These are phyloP conservation scores for Ilex aquifolium DNA, from an alignment of 257 asterid species.

Conservation along the genomic window DNA sequence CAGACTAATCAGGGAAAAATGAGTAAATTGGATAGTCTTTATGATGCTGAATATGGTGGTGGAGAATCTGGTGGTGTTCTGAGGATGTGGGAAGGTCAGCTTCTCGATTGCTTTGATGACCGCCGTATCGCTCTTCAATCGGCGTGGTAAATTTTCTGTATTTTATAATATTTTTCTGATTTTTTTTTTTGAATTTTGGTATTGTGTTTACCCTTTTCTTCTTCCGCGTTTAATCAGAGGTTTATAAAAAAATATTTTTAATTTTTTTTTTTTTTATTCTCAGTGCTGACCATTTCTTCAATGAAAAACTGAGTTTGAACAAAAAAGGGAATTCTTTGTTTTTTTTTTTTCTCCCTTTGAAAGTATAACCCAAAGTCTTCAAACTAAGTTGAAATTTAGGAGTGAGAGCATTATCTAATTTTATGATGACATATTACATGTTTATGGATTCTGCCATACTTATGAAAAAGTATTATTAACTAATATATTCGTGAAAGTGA, in stretches of 20 bases:
- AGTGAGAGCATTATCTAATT: background rate
- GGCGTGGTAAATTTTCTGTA: slow-evolving; percentile 38
- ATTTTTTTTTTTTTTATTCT: background rate
- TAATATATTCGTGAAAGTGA: background rate
- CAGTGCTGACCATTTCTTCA: too few species aligned
- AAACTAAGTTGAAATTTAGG: background rate
- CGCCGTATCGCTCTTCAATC: slow-evolving; percentile 75
- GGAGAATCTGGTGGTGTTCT: slow-evolving; percentile 42
- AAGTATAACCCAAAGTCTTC: too few species aligned
- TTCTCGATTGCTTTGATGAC: slow-evolving; percentile 72
- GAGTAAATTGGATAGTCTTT: slow-evolving; percentile 62
- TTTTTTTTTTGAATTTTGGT: background rate
- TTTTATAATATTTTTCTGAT: background rate
- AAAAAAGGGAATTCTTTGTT: too few species aligned
- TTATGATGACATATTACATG: too few species aligned
- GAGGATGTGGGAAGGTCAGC: slow-evolving; percentile 98
- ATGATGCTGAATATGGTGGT: slow-evolving; percentile 25
- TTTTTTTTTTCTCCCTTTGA: too few species aligned
- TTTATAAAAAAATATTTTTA: background rate
- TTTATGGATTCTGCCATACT: too few species aligned
- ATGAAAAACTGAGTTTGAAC: too few species aligned
- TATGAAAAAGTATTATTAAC: too few species aligned
- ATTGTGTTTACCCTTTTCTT: background rate
- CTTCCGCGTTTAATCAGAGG: background rate
- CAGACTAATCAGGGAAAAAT: slow-evolving; percentile 40